Conservation (phyloP, 2,329 filamentous ascomycete genomes). For the Colletotrichum caudatum region DNA sequence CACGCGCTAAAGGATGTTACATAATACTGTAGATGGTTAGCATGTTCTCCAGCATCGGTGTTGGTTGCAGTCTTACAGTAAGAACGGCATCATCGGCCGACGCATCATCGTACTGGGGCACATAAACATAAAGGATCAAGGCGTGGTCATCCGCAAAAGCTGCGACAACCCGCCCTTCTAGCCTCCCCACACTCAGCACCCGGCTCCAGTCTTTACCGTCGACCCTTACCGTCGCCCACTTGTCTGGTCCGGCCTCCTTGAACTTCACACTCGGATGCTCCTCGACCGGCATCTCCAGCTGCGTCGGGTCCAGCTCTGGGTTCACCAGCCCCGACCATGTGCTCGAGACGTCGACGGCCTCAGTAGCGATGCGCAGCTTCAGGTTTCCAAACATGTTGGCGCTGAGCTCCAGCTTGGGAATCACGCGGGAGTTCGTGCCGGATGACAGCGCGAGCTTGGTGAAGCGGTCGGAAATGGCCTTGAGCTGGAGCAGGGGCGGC, state of each 20-base stretch:
- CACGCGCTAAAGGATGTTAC: constrained; percentile 54
- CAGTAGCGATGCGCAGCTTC: constrained; percentile 82
- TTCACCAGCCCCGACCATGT: constrained; percentile 89
- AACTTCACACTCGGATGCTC: constrained; percentile 87
- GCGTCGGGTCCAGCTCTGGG: constrained; percentile 84
- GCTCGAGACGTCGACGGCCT: constrained; percentile 86
- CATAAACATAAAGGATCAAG: constrained; percentile 85
- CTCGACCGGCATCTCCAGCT: constrained; percentile 77
- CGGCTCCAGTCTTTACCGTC: constrained; percentile 95
- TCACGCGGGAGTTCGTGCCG: constrained; percentile 47
- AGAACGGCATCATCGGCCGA: constrained; percentile 78
- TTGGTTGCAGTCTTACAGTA: constrained; percentile 67
- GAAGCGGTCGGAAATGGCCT: constrained; percentile 94
- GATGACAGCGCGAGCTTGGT: constrained; percentile 80
- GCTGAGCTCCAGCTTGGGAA: constrained; percentile 82
- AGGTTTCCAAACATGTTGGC: constrained; percentile 96
- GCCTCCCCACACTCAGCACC: constrained; percentile 90
- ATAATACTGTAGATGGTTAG: constrained; percentile 50
- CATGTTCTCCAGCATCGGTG: background rate
- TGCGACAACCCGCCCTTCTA: constrained; percentile 92
- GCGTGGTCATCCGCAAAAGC: constrained; percentile 87
- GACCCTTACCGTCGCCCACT: constrained; percentile 90
- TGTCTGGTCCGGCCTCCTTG: constrained; percentile 79
- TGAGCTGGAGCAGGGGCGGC: constrained; percentile 87
- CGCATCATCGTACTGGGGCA: constrained; percentile 76